Percentiles rank a stretch among this genome's conserved stretches.
Conservation (phyloP, 805 yeast species). For the Wickerhamomyces kurtzmanii region DNA sequence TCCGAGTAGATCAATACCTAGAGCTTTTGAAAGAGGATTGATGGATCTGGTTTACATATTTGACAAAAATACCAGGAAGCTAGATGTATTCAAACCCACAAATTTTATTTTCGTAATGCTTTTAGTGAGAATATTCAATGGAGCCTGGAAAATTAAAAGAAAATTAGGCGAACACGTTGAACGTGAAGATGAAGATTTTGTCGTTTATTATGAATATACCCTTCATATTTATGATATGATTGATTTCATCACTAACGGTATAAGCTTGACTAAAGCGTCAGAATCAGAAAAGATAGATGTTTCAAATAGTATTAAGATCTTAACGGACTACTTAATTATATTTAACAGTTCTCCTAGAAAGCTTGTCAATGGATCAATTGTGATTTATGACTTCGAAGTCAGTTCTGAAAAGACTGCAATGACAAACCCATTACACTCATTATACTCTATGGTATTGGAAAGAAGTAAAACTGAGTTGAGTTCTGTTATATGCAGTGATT, state of each 20-base stretch:
- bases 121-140: slow-evolving; percentile 46
- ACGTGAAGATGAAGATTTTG: slow-evolving; percentile 40
- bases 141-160: slow-evolving; percentile 43
- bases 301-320: too few species aligned
- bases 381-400: slow-evolving; percentile 26
- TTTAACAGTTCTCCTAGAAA: too few species aligned
- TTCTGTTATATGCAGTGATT: slow-evolving; percentile 26
- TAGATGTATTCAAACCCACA: slow-evolving; percentile 22
- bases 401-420: slow-evolving; percentile 44
- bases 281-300: too few species aligned
- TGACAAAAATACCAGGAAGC: slow-evolving; percentile 19
- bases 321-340: too few species aligned
- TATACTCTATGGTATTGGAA: slow-evolving; percentile 31
- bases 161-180: slow-evolving; percentile 64
- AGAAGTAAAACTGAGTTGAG: slow-evolving; percentile 10
- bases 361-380: slow-evolving; percentile 13
- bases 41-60: slow-evolving; percentile 10
- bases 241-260: slow-evolving; percentile 25
- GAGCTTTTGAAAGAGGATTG: slow-evolving; percentile 2
- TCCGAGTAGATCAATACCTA: too few species aligned
- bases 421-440: slow-evolving; percentile 48
- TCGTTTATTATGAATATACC: slow-evolving; percentile 38
- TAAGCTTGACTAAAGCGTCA: too few species aligned
- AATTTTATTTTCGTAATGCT: slow-evolving; percentile 31
- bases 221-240: slow-evolving; percentile 32